A percentile compares a stretch with the other conserved stretches of the same genome.
Evolutionary conservation across 2,329 filamentous ascomycete genomes (phyloP).

Genomic region (Pseudophaeomoniella oleicola): DNA sequence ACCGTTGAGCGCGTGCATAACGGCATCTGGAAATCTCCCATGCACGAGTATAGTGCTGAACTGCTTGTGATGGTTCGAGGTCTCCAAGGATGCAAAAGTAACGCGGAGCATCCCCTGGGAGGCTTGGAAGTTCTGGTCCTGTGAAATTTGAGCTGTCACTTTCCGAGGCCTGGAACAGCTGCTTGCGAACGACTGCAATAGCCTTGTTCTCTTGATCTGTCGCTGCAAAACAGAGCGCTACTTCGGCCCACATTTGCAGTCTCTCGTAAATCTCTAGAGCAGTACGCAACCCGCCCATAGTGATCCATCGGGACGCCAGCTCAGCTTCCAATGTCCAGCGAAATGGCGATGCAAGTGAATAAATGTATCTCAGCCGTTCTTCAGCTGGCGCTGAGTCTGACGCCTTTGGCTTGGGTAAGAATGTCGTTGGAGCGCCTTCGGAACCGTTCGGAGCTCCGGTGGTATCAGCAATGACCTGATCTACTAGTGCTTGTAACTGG

Average conservation of each 20-base stretch:
- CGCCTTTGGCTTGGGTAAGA: conserved; percentile 62
- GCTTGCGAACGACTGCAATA: conserved; percentile 57
- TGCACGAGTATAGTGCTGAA: conserved; percentile 61
- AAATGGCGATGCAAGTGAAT: conserved; percentile 68
- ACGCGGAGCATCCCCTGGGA: conserved; percentile 65
- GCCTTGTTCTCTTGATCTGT: conserved; percentile 76
- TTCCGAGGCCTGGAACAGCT: conserved; percentile 53
- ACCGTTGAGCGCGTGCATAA: conserved; percentile 77
- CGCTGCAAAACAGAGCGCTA: conserved; percentile 72
- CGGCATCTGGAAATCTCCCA: conserved; percentile 73
- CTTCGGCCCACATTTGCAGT: conserved; percentile 85
- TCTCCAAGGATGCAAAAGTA: conserved; percentile 91
- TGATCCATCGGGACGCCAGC: conserved; percentile 82
- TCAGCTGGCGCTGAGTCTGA: conserved; percentile 64
- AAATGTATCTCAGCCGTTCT: conserved; percentile 69
- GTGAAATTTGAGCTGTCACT: conserved; percentile 42
- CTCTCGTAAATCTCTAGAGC: conserved; percentile 94
- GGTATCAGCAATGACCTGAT: conserved; percentile 87
- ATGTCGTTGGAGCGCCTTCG: conserved; percentile 46
- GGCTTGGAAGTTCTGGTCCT: conserved; percentile 54
- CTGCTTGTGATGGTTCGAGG: conserved; percentile 54
- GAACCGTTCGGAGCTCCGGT: conserved; percentile 24
- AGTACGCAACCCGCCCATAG: conserved; percentile 71
- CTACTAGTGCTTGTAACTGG: conserved; percentile 87
- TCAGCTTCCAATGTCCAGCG: conserved; percentile 92